These are phyloP conservation scores for Hypoxylon sp. DNA, from an alignment of 2,329 filamentous ascomycete genomes.

Conservation along the genomic window DNA sequence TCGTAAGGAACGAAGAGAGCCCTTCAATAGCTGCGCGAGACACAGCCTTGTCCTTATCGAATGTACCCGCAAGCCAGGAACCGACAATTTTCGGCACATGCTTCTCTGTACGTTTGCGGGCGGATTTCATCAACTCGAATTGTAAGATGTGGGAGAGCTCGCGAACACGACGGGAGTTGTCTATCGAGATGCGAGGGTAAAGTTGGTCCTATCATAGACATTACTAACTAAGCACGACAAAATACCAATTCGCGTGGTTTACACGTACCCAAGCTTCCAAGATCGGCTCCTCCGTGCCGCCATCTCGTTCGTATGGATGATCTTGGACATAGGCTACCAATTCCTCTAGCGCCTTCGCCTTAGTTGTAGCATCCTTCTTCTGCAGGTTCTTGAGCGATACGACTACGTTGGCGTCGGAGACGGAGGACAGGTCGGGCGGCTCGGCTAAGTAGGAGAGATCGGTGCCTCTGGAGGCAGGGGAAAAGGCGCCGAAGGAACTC, in stretches of 20 bases:
- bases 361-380: constrained; percentile 95
- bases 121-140: constrained; percentile 70
- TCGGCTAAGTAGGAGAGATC: constrained; percentile 89
- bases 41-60: constrained; percentile 86
- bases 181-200: constrained; percentile 91
- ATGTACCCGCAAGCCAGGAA: constrained; percentile 91
- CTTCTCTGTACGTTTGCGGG: constrained; percentile 86
- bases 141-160: constrained; percentile 87
- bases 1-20: constrained; percentile 80
- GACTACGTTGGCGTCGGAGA: constrained; percentile 85
- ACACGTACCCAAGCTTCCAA: constrained; percentile 84
- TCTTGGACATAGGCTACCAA: constrained; percentile 75
- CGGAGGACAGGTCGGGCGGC: constrained; percentile 81
- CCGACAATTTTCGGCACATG: constrained; percentile 83
- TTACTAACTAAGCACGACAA: constrained; percentile 35
- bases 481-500: constrained; percentile 56
- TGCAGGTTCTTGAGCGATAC: constrained; percentile 93
- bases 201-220: constrained; percentile 75
- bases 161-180: constrained; percentile 88
- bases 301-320: constrained; percentile 67
- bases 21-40: constrained; percentile 83
- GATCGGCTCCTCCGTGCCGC: constrained; percentile 83
- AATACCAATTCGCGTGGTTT: constrained; percentile 8
- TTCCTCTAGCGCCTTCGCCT: constrained; percentile 91
- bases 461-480: constrained; percentile 59